Evolutionary conservation across 345 rosid species (phyloP), one percentile per base, ranked within the genome.

Genomic region (Crucihimalaya himalaica): DNA sequence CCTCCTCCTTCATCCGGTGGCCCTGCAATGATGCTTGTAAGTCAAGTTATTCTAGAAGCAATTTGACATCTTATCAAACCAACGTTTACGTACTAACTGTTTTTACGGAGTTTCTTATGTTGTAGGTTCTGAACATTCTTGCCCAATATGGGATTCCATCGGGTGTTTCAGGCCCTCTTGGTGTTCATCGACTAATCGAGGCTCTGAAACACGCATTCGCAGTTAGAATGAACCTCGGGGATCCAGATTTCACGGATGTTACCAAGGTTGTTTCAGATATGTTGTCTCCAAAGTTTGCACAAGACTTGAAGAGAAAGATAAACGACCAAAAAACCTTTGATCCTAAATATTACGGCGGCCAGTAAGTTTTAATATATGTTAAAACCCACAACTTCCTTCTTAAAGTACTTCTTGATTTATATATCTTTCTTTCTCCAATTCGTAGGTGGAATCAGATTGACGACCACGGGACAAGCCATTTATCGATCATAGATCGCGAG

Each of bases 401-500:
- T 23, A 4, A n/a, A n/a, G n/a, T n/a, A 27, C 10, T 71, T 73
- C 29, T 39, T 39, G 32, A 59, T 46, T 66, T 21, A 40, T 56
- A 4, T 18, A 48, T 66, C 37, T 23, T 55, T 47, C 0, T 45
- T 46, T 15, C 52, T 34, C 19, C 11, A 27, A 37, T 39, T 28
- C 8, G 12, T 75, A 75, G 79, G 8, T 75, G 92, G 92, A 86
- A 79, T 63, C 85, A 82, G 59, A 40, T 85, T 13, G 5, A 40
- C 2, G 95, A 89, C 59, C 90, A 87, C 40, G 92, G 95, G 25
- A 89, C 90, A 6, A 84, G 90, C 55, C 92, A 89, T 59, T 47
- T 84, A n/a, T 87, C 88, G 18, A 72, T 87, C 35, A 79, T 89
- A 52, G 95, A 89, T 48, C 12, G 12, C 0, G 79, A 84, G 4